Conservation (phyloP, 768 basidiomycete genomes). For the Coprinopsis strossmayeri region DNA sequence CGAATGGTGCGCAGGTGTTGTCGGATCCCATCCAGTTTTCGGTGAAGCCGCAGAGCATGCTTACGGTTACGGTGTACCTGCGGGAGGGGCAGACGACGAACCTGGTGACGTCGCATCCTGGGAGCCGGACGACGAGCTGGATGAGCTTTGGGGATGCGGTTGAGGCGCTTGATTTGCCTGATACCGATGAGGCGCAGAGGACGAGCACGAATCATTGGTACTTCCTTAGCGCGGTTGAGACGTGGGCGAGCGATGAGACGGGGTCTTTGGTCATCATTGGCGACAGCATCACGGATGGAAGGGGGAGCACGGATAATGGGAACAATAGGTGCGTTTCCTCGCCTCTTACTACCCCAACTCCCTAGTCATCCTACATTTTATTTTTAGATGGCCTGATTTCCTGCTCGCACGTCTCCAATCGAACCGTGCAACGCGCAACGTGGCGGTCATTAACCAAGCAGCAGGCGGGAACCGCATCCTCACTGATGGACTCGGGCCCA, state of each 20-base stretch:
- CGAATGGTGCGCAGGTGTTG: constrained; percentile 37
- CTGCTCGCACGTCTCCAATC: constrained; percentile 35
- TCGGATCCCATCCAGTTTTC: constrained; percentile 39
- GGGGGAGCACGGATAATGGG: constrained; percentile 35
- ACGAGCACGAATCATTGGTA: constrained; percentile 26
- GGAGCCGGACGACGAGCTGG: constrained; percentile 42
- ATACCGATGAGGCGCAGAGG: constrained; percentile 8
- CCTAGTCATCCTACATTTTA: background rate
- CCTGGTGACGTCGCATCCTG: constrained; percentile 40
- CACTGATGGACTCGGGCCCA: constrained; percentile 41
- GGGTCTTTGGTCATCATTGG: constrained; percentile 37
- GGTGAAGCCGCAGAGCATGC: constrained; percentile 29
- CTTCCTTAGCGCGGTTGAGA: constrained; percentile 39
- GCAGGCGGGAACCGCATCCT: constrained; percentile 49
- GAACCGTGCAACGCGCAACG: constrained; percentile 23
- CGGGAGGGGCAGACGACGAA: constrained; percentile 33
- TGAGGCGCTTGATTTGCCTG: constrained; percentile 19
- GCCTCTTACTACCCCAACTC: background rate
- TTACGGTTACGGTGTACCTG: constrained; percentile 36
- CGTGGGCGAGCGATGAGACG: constrained; percentile 24
- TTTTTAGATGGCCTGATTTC: constrained; percentile 46
- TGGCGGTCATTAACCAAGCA: constrained; percentile 43
- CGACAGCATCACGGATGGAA: constrained; percentile 49
- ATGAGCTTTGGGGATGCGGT: constrained; percentile 32
- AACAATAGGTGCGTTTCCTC: constrained; percentile 32